Percentiles rank a stretch among this genome's conserved stretches.
These are phyloP conservation scores for Botrytis fabae DNA, from an alignment of 2,329 filamentous ascomycete species.

Conservation along the genomic window DNA sequence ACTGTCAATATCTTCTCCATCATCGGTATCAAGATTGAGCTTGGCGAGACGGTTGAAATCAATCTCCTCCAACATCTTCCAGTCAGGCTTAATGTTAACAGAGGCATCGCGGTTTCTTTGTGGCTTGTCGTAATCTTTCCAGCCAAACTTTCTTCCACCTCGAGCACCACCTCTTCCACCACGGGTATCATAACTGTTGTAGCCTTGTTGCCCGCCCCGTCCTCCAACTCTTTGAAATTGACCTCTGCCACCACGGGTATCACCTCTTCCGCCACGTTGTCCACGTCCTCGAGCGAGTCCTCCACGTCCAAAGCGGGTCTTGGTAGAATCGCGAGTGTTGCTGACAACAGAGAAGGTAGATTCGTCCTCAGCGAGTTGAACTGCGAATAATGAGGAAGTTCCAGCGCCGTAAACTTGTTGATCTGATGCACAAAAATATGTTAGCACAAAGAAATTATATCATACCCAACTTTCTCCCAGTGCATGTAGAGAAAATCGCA, in stretches of 20 bases:
- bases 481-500: constrained; percentile 26
- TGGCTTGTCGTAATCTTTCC: constrained; percentile 99
- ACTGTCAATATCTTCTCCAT: constrained; percentile 90
- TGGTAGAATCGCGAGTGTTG: constrained; percentile 83
- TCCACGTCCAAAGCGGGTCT: constrained; percentile 85
- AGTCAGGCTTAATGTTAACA: constrained; percentile 93
- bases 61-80: constrained; percentile 95
- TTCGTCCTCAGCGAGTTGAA: constrained; percentile 92
- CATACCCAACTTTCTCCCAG: constrained; percentile 10
- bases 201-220: constrained; percentile 65
- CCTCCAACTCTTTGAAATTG: constrained; percentile 72
- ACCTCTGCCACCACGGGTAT: constrained; percentile 62
- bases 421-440: constrained; percentile 54
- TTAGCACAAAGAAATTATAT: constrained; percentile 22
- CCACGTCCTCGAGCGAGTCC: constrained; percentile 81
- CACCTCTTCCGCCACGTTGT: constrained; percentile 69
- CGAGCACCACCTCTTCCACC: constrained; percentile 69
- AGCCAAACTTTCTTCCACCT: constrained; percentile 86
- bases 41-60: constrained; percentile 95
- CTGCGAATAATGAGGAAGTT: constrained; percentile 81
- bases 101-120: constrained; percentile 93
- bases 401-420: constrained; percentile 96
- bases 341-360: constrained; percentile 97
- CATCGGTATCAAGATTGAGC: constrained; percentile 91
- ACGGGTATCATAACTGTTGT: constrained; percentile 68